Evolutionary conservation across 1,284 basidiomycete species (phyloP), one percentile per base, ranked within the genome.

Genomic region (Ceratobasidium sp.): DNA sequence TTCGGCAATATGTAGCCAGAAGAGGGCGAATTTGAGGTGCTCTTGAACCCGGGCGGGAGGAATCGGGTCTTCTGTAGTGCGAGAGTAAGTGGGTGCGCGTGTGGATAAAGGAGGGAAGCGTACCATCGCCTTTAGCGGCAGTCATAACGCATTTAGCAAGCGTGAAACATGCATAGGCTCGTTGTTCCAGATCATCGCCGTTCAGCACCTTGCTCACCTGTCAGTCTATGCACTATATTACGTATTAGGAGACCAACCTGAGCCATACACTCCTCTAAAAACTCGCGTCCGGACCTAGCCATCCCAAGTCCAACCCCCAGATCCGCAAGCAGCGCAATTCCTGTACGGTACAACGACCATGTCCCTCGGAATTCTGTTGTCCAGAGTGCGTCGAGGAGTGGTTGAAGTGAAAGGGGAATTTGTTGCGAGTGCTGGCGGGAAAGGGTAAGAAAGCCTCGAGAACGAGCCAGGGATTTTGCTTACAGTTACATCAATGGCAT

Each of bases 191-290:
- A 72, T 92, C 88, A 59, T 85, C 82, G 2, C 88, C 89, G 62
- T 78, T 80, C 64, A 91, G 84, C 39, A 92, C 77, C 89, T n/a
- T 91, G 72, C n/a, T 44, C 42, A 29, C 36, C 19, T n/a, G 21
- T 23, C 19, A n/a, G 39, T 30, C 33, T 11, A 36, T 54, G 23
- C 4, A 27, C 13, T 25, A 19, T 33, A 56, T 41, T 14, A 47
- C 19, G 30, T 11, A 5, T 2, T 23, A 29, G 36, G 29, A 49
- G 42, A 52, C 42, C 52, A 69, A 87, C 90, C 79, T 91, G 90
- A 27, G 90, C 89, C 81, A 92, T 82, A 53, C 91, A 84, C 72
- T 89, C 89, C 58, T 90, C 87, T 49, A 92, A 73, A 64, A 91
- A 81, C 68, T 80, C 82, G 71, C 79, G 81, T 70, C 84, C 85